Evolutionary conservation across 345 rosid species (phyloP).

Genomic region (Camelina sativa): DNA sequence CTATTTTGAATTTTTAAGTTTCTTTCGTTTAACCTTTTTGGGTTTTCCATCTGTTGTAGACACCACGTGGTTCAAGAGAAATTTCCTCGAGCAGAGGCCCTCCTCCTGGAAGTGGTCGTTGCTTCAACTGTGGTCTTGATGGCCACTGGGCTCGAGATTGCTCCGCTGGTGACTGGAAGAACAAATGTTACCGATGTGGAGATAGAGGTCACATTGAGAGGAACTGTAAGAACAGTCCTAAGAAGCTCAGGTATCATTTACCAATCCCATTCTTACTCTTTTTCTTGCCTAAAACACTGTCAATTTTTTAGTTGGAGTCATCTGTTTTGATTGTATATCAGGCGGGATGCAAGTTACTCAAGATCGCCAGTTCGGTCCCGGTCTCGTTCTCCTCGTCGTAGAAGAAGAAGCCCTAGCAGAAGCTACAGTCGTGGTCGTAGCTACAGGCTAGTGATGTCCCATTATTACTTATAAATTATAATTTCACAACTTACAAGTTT

Average conservation of each 20-base stretch:
- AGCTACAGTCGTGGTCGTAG: conserved; percentile 81
- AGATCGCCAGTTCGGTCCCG: conserved; percentile 58
- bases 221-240: conserved; percentile 8
- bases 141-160: conserved; percentile 16
- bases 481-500: neutral
- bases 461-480: neutral
- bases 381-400: conserved; percentile 66
- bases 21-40: neutral
- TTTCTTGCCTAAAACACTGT: neutral
- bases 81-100: conserved; percentile 5
- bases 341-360: conserved; percentile 63
- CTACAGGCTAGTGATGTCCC: conserved; percentile 51
- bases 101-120: conserved; percentile 7
- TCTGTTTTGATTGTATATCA: conserved; percentile 22
- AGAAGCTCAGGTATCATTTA: conserved; percentile 14
- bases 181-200: conserved; percentile 15
- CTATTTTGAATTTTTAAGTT: neutral
- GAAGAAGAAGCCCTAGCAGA: conserved; percentile 77
- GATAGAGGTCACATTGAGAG: conserved; percentile 71
- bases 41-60: conserved; percentile 38
- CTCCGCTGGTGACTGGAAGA: conserved; percentile 19
- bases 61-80: neutral
- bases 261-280: neutral
- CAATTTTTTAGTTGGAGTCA: neutral
- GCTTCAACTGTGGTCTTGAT: conserved; percentile 21